Evolutionary conservation across 2,329 filamentous ascomycete species (phyloP), one percentile per base, ranked within the genome.

Genomic region (Trichophyton benhamiae): DNA sequence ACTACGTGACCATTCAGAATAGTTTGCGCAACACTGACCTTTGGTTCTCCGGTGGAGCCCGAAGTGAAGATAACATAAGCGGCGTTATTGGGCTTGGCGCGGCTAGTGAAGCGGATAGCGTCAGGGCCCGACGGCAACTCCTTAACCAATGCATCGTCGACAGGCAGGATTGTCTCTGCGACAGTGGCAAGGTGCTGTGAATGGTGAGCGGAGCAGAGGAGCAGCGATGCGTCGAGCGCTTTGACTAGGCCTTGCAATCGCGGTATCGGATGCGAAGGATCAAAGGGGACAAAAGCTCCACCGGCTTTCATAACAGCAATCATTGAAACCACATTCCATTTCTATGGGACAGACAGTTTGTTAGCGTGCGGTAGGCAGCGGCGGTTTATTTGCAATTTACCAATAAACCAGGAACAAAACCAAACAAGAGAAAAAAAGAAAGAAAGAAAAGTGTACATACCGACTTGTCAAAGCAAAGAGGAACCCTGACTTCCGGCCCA

Each of bases 61-160:
- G 80, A 80, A 7, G 80, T 82, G 65, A 87, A 84, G 8, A 88
- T 76, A 4, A 86, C 75, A 69, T 84, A 87, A 49, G 72, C 73
- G 8, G 72, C 72, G 65, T 73, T 72, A 49, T 64, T 65, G 44
- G 69, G 65, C 17, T 67, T 70, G 7, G 70, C 70, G 60, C 68
- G 66, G 7, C 69, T 64, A 59, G 65, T 64, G 59, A 65, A 65
- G 27, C 62, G 59, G 20, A 60, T 60, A 2, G 59, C 62, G 5
- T 63, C 65, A 4, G 63, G 59, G 3, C 63, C 61, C 8, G 60
- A 62, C 6, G 69, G 61, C 38, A 72, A 62, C 11, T 62, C 52
- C 52, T 70, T 66, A 30, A 73, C 41, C 3, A 66, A 62, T 3
- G 66, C 64, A 20, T 66, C 60, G 60, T 70, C 71, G 13, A 75